These are phyloP conservation scores for Brassica nigra DNA, from an alignment of 345 rosid genomes.

Conservation along the genomic window DNA sequence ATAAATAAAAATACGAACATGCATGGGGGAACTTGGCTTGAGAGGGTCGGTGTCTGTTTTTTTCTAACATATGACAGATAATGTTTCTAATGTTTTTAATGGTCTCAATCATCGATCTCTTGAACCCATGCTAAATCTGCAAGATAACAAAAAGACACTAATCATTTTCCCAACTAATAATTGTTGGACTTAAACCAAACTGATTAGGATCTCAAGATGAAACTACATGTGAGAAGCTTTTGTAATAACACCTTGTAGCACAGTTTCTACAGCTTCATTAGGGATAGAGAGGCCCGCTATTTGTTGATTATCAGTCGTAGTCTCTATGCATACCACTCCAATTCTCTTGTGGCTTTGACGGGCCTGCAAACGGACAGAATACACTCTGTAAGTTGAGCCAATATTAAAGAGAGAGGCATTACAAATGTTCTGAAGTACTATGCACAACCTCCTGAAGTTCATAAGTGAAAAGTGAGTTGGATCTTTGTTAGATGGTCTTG, in stretches of 20 bases:
- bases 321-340: slow-evolving; percentile 30
- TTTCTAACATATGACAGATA: slow-evolving; percentile 12
- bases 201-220: too few relatives aligned
- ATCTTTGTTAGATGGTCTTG: too few relatives aligned
- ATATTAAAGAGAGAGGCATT: too few relatives aligned
- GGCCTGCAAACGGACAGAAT: too few relatives aligned
- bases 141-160: slow-evolving; percentile 1
- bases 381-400: too few relatives aligned
- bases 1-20: slow-evolving; percentile 21
- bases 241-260: slow-evolving; percentile 70
- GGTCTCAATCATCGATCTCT: slow-evolving; percentile 44
- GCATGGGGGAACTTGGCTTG: slow-evolving; percentile 8
- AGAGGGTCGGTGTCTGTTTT: slow-evolving; percentile 7
- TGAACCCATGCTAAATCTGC: slow-evolving; percentile 75
- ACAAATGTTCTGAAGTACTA: too few relatives aligned
- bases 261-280: slow-evolving; percentile 85
- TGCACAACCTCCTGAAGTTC: too few relatives aligned
- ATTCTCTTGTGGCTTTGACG: too few relatives aligned
- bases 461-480: too few relatives aligned
- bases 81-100: neutral
- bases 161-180: too few relatives aligned
- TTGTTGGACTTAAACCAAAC: too few relatives aligned
- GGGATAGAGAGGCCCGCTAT: slow-evolving; percentile 92
- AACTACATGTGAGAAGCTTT: slow-evolving; percentile 1
- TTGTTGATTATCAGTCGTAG: slow-evolving; percentile 68